Base-by-base conservation (phyloP, 2,329 filamentous ascomycete species). In the Talaromyces sp. region DNA sequence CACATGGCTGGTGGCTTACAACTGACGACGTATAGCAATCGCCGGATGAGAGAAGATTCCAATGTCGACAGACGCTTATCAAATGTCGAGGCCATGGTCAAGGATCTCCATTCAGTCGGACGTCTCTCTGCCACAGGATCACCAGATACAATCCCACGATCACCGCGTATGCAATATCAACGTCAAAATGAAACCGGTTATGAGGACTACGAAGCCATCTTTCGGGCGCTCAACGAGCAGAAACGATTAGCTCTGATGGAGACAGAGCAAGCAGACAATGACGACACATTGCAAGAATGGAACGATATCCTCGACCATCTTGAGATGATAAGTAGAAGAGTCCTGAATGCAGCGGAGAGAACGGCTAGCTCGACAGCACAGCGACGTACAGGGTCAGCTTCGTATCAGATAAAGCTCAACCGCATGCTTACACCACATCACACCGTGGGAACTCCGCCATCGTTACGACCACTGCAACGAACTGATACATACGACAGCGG, bases 291-390 rank as follows among this genome's bases (percentile, higher is more conserved):
- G n/a, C 37, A 59, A 22, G 57, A 59, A 50, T 58, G 60, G 60
- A 60, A 60, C 15, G 41, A 53, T 28, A 59, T 62, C n/a, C 58
- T 57, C n/a, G 52, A 43, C 21, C 59, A 62, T 41, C 59, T 61
- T 3, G 61, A 62, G 19, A 21, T 31, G 10, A 59, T 61, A 56
- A 40, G 58, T n/a, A 7, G 53, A 13, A 55, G 61, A 22, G 56
- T 62, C 0, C 22, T 62, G 11, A 59, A 62, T 50, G 45, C 53
- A 21, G 60, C 60, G 19, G 53, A 62, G 17, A 37, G 59, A 11
- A 61, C 58, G 21, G 57, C 48, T 5, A 62, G 41, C 35, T 53
- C 41, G 5, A 60, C 51, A 11, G 56, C 53, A 40, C 61, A 62
- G 19, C 56, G 58, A 35, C 39, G 61, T 2, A 59, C 41, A 11